Base-by-base conservation (phyloP, 108 stramenopile species). In the Poteriospumella lacustris region DNA sequence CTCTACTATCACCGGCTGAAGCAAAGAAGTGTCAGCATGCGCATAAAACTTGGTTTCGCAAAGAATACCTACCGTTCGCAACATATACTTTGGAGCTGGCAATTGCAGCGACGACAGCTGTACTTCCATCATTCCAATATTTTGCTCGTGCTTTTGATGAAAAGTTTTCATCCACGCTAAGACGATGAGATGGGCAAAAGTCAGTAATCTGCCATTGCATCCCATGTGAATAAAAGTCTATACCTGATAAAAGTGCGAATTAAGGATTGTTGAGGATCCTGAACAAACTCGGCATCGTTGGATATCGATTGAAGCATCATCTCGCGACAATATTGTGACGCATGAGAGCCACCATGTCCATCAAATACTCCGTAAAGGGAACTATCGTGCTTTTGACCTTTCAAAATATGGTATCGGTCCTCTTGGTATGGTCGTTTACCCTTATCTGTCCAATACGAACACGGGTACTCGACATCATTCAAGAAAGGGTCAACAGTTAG, bases 281-380 rank as follows among this genome's bases (percentile, higher is more conserved):
- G 28, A 3, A 33, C 70, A 33, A 73, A 73, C 5, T 52, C 3
- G 29, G 43, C 12, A 33, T 73, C 70, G 9, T 26, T 56, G 5
- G 24, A 9, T 42, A 73, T 73, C 15, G 41, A 5, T 52, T 56
- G 24, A 5, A 73, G 36, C 41, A 73, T 42, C 26, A 12, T n/a
- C 36, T 44, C 9, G 9, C 36, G 26, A 24, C 70, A 73, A 56
- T 73, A 73, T 56, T 73, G 12, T 38, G 70, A n/a, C 5, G 70
- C 70, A 33, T 56, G 26, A 33, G 26, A 3, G 31, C 70, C 70
- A 42, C 70, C 70, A 73, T 73, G 70, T 26, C 70, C 70, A 73
- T 73, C 70, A 73, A 73, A 73, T 42, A 73, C 70, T 33, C 70
- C 70, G 24, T 73, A 73, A 3, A 73, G 41, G 36, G 70, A 73